Conservation (phyloP, 179 eudicot species). For the Nepenthes alata region DNA sequence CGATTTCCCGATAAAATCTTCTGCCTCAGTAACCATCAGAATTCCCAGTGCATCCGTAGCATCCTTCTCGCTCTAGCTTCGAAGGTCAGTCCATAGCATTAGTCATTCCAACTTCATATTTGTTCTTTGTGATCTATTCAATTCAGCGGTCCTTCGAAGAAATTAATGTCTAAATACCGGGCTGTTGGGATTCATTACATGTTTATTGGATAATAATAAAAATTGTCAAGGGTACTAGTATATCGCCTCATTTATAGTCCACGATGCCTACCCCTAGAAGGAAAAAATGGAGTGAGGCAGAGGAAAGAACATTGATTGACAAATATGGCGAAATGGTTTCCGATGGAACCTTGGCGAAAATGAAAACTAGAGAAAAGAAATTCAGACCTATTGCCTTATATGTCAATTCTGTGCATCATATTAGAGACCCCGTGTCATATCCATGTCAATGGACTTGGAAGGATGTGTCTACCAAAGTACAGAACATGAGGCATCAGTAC, state of each 20-base stretch:
- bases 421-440: conserved; percentile 48
- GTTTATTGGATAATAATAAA: no score
- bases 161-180: no score
- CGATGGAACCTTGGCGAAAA: conserved; percentile 64
- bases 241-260: neutral
- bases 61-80: no score
- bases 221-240: no score
- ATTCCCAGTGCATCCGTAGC: no score
- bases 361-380: conserved; percentile 91
- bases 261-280: conserved; percentile 59
- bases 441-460: conserved; percentile 98
- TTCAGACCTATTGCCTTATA: conserved; percentile 68
- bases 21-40: no score
- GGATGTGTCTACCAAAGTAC: conserved; percentile 89
- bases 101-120: neutral
- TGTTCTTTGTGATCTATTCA: conserved; percentile 11
- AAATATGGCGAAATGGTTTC: conserved; percentile 63
- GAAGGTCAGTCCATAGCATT: conserved; percentile 1
- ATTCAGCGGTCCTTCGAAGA: conserved; percentile 1
- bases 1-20: no score
- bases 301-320: conserved; percentile 75
- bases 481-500: conserved; percentile 97
- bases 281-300: conserved; percentile 90
- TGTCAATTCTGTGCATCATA: conserved; percentile 68
- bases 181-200: no score